Evolutionary conservation across 2,329 filamentous ascomycete species (phyloP).

Genomic region (Calonectria henricotiae): DNA sequence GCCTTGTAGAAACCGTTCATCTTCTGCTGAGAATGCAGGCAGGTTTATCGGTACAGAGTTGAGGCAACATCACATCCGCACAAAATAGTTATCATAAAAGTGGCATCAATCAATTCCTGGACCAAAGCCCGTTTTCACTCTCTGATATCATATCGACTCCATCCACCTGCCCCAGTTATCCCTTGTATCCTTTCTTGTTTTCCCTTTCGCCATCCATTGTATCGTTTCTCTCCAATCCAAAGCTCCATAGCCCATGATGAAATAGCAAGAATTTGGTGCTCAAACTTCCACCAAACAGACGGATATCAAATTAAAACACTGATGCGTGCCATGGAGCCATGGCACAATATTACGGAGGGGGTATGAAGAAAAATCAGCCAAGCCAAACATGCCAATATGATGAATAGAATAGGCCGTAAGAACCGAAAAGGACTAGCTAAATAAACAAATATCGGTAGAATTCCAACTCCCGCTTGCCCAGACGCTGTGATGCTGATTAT

Average conservation of each 20-base stretch:
- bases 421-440: conserved; percentile 14
- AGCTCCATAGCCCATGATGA: conserved; percentile 27
- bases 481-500: conserved; percentile 45
- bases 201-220: conserved; percentile 27
- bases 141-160: conserved; percentile 36
- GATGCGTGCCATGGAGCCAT: conserved; percentile 16
- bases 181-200: conserved; percentile 25
- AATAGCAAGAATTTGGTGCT: conserved; percentile 19
- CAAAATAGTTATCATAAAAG: conserved; percentile 25
- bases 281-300: conserved; percentile 26
- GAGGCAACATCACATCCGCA: no score
- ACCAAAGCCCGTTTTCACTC: conserved; percentile 40
- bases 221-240: conserved; percentile 34
- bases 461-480: conserved; percentile 52
- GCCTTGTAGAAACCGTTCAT: no score
- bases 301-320: conserved; percentile 24
- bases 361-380: conserved; percentile 44
- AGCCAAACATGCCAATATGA: conserved; percentile 39
- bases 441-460: conserved; percentile 35
- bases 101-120: conserved; percentile 53
- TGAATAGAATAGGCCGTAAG: conserved; percentile 28
- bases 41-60: no score
- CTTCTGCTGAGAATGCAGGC: no score
- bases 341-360: conserved; percentile 30
- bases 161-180: conserved; percentile 34